phyloP scores from a whole-genome alignment of 2,329 filamentous ascomycete genomes.

The Penicillium sp. region DNA sequence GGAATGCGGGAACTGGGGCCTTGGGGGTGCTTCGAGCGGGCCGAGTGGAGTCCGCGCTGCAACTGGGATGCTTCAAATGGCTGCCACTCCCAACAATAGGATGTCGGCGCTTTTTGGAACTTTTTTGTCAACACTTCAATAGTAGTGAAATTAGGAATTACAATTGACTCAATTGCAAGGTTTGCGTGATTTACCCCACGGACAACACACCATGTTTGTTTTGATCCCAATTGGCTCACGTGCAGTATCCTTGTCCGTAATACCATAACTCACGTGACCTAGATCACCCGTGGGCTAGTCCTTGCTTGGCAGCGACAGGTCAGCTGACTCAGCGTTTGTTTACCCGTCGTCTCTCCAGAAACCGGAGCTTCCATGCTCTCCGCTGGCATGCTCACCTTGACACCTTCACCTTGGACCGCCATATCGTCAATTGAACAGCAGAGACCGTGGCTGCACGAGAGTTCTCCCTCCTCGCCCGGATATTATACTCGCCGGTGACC shows the following conservation, averaged over 20 bases:
- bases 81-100: background rate
- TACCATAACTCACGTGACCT: conserved; percentile 10
- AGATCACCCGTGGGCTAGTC: conserved; percentile 14
- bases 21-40: conserved; percentile 27
- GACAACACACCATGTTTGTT: background rate
- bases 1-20: conserved; percentile 31
- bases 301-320: conserved; percentile 10
- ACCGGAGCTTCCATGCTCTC: conserved; percentile 27
- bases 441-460: conserved; percentile 32
- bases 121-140: conserved; percentile 1
- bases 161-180: background rate
- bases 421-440: conserved; percentile 15
- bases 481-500: conserved; percentile 30
- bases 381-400: conserved; percentile 19
- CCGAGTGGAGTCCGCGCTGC: conserved; percentile 27
- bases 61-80: conserved; percentile 11
- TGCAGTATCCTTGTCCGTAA: conserved; percentile 10
- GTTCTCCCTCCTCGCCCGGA: conserved; percentile 28
- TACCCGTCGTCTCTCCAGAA: conserved; percentile 41
- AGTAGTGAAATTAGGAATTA: background rate
- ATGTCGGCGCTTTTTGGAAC: background rate
- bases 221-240: conserved; percentile 9
- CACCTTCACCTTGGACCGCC: conserved; percentile 10
- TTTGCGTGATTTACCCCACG: background rate
- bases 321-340: conserved; percentile 43